Conservation (phyloP, 75 land plant species). For the Azolla pinnata region DNA sequence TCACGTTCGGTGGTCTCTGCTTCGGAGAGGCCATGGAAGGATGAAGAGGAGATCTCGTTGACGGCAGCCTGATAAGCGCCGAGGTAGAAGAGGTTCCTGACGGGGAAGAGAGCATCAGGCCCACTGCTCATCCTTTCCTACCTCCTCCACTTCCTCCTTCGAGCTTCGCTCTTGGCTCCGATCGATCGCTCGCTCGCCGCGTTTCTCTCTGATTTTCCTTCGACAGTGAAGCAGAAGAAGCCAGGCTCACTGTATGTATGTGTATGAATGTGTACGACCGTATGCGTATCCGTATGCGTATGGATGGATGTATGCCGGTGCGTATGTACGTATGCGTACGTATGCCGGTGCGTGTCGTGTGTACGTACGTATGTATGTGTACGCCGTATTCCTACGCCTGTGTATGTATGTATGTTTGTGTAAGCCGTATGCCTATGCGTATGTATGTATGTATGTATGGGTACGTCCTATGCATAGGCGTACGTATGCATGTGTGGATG, state of each 20-base stretch:
- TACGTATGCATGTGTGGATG: neutral
- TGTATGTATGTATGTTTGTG: neutral
- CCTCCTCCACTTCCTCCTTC: neutral
- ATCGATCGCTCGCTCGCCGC: no score
- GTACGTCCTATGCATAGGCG: neutral
- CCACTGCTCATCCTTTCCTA: constrained; percentile 23
- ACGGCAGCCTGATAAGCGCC: constrained; percentile 94
- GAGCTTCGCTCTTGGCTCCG: neutral
- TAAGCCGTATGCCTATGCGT: no score
- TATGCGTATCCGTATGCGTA: neutral
- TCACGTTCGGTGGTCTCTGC: constrained; percentile 76
- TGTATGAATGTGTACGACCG: neutral
- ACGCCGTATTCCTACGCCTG: neutral
- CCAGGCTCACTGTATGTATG: neutral
- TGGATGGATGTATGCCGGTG: neutral
- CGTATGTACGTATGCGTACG: neutral
- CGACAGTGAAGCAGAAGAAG: neutral
- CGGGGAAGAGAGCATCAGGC: constrained; percentile 66
- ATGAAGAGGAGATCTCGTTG: constrained; percentile 75
- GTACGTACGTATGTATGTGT: neutral
- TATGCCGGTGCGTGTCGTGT: neutral
- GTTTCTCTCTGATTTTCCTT: no score
- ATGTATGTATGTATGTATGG: no score
- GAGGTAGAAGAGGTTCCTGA: constrained; percentile 81
- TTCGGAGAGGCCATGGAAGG: constrained; percentile 54